These are phyloP conservation scores for Gymnopus androsaceus DNA, from an alignment of 1,284 basidiomycete genomes.

Conservation along the genomic window DNA sequence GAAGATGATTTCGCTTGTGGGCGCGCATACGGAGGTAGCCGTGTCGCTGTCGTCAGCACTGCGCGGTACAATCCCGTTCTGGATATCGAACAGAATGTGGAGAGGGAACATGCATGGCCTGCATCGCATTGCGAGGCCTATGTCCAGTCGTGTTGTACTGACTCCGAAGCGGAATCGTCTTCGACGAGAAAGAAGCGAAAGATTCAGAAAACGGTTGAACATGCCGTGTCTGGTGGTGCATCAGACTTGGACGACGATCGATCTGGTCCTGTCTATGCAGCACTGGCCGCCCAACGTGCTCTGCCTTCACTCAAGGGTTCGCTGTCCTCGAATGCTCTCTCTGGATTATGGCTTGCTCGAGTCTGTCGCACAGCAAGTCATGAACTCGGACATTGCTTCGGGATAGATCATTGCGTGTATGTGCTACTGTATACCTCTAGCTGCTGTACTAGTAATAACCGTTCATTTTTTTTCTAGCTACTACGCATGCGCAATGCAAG, in stretches of 20 bases:
- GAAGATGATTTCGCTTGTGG: conserved; percentile 38
- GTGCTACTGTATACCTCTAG: no score
- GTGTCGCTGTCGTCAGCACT: conserved; percentile 36
- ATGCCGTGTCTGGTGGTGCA: neutral
- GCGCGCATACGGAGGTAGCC: conserved; percentile 38
- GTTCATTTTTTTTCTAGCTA: no score
- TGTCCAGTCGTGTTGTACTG: conserved; percentile 17
- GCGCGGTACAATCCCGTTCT: conserved; percentile 35
- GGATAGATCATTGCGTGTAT: conserved; percentile 38
- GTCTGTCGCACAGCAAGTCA: conserved; percentile 36
- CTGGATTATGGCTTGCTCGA: conserved; percentile 32
- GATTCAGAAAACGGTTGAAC: neutral
- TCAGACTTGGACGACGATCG: neutral
- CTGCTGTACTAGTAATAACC: no score
- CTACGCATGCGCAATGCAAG: conserved; percentile 37
- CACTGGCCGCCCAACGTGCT: conserved; percentile 20
- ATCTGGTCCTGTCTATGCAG: conserved; percentile 21
- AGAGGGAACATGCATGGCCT: conserved; percentile 34
- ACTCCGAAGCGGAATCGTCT: neutral
- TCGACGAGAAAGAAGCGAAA: conserved; percentile 17
- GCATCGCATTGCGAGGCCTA: conserved; percentile 33
- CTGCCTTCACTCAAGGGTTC: conserved; percentile 20
- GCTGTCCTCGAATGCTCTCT: conserved; percentile 19
- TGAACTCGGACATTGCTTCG: conserved; percentile 37
- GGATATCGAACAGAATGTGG: conserved; percentile 29